Evolutionary conservation across 345 rosid genomes (phyloP), one percentile per base, ranked within the genome.

Genomic region (Dipteronia sinensis): DNA sequence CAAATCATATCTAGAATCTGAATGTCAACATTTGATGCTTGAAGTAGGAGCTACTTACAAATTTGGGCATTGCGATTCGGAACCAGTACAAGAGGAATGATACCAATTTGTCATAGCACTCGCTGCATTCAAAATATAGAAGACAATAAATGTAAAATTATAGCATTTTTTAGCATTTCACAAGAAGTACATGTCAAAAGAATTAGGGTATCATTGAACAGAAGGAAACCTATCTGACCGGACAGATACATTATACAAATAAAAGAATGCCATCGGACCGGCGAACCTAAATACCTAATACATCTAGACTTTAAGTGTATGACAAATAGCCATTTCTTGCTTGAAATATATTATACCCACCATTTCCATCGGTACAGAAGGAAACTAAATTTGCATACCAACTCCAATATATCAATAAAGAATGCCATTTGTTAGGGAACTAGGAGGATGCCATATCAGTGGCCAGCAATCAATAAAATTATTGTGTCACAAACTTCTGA

Each of bases 51-150:
- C 6, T 17, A 78, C 93, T 86, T 80, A 92, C 94, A 78, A 71
- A 2, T 79, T 79, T 83, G 22, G 92, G 95, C 76, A 85, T 65
- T 40, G 95, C 62, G 81, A 93, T 66, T 40, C 99, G 92, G 79
- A 87, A 89, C 98, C 98, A 95, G 86, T 92, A 95, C 69, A 95
- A 56, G 46, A 95, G 90, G 77, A 92, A 95, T 0, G 98, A 89
- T 56, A 95, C 90, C 80, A 95, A 76, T 77, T 89, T 92, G 72
- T 91, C 92, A 51, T 87, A 88, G 82, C 98, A 95, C 9, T 83
- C 90, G 17, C 98, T 92, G 88, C 92, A 82, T 81, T 51, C 27
- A 66, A 62, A 67, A 71, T 20, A 78, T 5, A 73, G 53, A 71
- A 4, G 59, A 11, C n/a, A 73, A 11, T 31, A 19, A 25, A 25